Conservation (phyloP, 257 asterid species). For the Lantana camara region DNA sequence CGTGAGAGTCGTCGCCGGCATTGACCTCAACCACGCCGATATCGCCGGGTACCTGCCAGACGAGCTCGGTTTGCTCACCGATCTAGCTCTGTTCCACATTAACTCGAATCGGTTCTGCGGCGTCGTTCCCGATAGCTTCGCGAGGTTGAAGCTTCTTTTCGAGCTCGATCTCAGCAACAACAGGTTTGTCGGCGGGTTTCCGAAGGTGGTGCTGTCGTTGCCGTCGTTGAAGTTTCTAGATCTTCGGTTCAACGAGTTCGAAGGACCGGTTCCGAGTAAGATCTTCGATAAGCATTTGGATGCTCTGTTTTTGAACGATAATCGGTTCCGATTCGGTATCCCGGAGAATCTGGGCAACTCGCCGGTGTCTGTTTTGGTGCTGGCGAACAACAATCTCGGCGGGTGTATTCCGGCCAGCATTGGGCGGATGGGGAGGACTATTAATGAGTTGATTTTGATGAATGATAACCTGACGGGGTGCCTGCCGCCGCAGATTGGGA, state of each 20-base stretch:
- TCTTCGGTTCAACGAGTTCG: conserved; percentile 71
- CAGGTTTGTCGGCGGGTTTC: conserved; percentile 71
- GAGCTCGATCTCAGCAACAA: conserved; percentile 78
- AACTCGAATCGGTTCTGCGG: conserved; percentile 81
- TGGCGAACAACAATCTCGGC: conserved; percentile 67
- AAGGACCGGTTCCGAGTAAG: conserved; percentile 55
- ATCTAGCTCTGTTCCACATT: conserved; percentile 67
- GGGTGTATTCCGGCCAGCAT: conserved; percentile 73
- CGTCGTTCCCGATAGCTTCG: conserved; percentile 46
- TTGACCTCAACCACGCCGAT: conserved; percentile 76
- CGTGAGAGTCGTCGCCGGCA: conserved; percentile 61
- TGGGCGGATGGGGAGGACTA: conserved; percentile 57
- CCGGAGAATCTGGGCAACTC: conserved; percentile 70
- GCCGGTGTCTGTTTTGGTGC: conserved; percentile 67
- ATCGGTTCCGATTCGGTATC: conserved; percentile 59
- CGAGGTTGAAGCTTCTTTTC: conserved; percentile 40
- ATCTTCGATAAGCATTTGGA: conserved; percentile 59
- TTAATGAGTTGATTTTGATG: conserved; percentile 57
- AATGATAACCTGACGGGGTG: conserved; percentile 77
- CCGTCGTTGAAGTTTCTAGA: conserved; percentile 61
- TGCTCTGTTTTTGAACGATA: conserved; percentile 67
- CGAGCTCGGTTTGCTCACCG: conserved; percentile 62
- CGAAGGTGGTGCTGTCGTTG: conserved; percentile 53
- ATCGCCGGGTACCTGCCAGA: conserved; percentile 72
- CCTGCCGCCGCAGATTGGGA: conserved; percentile 60